Base-by-base conservation (phyloP, 768 basidiomycete genomes). In the Phaffia tasmanica region DNA sequence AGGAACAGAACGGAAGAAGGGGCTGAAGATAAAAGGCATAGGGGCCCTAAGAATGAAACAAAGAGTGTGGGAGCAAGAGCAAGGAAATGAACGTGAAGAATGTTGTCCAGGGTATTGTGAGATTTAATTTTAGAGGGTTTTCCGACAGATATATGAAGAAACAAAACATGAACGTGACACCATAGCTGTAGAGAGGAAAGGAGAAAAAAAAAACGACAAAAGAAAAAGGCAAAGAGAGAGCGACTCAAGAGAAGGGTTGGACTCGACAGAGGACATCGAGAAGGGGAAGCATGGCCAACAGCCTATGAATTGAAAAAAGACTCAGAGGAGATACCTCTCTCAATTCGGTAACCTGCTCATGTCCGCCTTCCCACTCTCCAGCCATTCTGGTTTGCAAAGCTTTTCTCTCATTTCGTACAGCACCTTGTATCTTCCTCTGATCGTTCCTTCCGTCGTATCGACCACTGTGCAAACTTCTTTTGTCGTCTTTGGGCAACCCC, bases 371-470 rank as follows among this genome's bases (percentile, higher is more conserved):
- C 75, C 87, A 4, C 86, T 84, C 64, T 87, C 85, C 70, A 91
- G 82, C 88, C 88, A 89, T 73, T 89, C 84, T 73, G 86, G 80
- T 77, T 88, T 88, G 62, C 90, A 86, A 78, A 92, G 72, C 79
- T 84, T 86, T 74, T 86, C 85, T 79, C 79, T 85, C 57, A 85
- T 85, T 11, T 77, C 75, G 72, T 84, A 87, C 74, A 90, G 88
- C 72, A 88, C 74, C 70, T 85, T 81, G 76, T 93, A 92, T 65
- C 67, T 75, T 74, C 91, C 77, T 78, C 89, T 89, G 75, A 97
- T 92, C 59, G 95, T 98, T 60, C 89, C 86, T 75, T 98, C 94
- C 74, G 90, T 92, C 23, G 97, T 91, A 14, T 92, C 91, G 3
- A 90, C 93, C 15, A 97, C 89, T 19, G 81, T 79, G 70, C 87